Percentiles rank a stretch among this genome's conserved stretches.
Evolutionary conservation across 192 early-diverging fungal genomes (phyloP).

Genomic region (Jimgerdemannia flammicorona): DNA sequence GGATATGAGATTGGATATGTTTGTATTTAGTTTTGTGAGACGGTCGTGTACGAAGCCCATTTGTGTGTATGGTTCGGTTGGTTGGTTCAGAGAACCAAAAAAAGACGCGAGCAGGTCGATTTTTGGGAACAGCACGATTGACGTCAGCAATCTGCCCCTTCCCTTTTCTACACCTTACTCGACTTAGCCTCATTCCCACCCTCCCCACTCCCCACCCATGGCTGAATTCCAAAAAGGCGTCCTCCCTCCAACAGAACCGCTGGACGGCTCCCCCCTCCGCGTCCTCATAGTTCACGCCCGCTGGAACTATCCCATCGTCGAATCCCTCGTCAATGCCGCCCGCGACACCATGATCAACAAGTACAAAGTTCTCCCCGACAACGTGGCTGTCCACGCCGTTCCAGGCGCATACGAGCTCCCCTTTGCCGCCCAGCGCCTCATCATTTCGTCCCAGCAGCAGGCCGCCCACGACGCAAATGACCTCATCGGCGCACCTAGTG

Average conservation of each 20-base stretch:
- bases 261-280: constrained; percentile 64
- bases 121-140: no score
- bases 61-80: no score
- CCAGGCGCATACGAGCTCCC: constrained; percentile 96
- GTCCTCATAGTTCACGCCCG: constrained; percentile 88
- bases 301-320: constrained; percentile 90
- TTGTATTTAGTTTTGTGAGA: no score
- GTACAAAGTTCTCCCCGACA: constrained; percentile 62
- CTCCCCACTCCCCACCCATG: constrained; percentile 13
- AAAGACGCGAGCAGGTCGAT: no score
- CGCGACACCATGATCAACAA: constrained; percentile 56
- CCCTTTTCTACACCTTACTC: neutral
- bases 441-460: constrained; percentile 62
- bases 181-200: neutral
- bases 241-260: constrained; percentile 40
- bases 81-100: no score
- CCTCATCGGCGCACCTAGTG: constrained; percentile 17
- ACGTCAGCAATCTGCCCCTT: no score
- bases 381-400: constrained; percentile 78
- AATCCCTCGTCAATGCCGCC: constrained; percentile 75
- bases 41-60: no score
- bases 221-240: constrained; percentile 76
- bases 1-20: no score
- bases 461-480: constrained; percentile 52
- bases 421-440: constrained; percentile 75